These are phyloP conservation scores for Camellia granthamiana DNA, from an alignment of 148 eudicot species.

Conservation along the genomic window DNA sequence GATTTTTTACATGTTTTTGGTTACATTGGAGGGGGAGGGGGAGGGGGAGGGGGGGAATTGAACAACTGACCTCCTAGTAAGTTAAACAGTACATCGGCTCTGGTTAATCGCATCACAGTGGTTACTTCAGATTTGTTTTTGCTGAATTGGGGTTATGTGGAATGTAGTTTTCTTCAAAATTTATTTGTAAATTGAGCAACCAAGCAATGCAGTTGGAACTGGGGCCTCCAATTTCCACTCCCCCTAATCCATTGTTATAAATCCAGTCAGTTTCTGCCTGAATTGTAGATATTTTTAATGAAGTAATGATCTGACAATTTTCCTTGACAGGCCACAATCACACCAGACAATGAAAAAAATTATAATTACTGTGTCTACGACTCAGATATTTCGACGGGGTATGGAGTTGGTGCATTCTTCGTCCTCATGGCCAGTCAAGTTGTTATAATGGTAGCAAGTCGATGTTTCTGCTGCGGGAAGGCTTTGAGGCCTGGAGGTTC, in stretches of 20 bases:
- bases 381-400: constrained; percentile 81
- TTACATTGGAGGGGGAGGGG: too few relatives aligned
- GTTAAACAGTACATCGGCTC: too few relatives aligned
- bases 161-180: background rate
- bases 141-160: background rate
- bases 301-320: background rate
- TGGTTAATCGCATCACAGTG: too few relatives aligned
- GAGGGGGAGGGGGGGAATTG: too few relatives aligned
- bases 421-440: constrained; percentile 69
- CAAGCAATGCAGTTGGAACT: background rate
- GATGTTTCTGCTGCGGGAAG: constrained; percentile 86
- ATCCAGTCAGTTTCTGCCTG: background rate
- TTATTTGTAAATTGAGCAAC: background rate
- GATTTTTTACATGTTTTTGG: too few relatives aligned
- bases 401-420: constrained; percentile 80
- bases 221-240: background rate
- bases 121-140: background rate
- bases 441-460: constrained; percentile 62
- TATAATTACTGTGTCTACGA: constrained; percentile 64
- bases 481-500: constrained; percentile 68
- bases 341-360: constrained; percentile 36
- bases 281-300: background rate
- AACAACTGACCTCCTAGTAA: too few relatives aligned
- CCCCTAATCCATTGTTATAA: background rate
- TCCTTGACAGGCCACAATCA: constrained; percentile 42